Conservation (phyloP, 106 monocot genomes). For the Chionographis japonica region DNA sequence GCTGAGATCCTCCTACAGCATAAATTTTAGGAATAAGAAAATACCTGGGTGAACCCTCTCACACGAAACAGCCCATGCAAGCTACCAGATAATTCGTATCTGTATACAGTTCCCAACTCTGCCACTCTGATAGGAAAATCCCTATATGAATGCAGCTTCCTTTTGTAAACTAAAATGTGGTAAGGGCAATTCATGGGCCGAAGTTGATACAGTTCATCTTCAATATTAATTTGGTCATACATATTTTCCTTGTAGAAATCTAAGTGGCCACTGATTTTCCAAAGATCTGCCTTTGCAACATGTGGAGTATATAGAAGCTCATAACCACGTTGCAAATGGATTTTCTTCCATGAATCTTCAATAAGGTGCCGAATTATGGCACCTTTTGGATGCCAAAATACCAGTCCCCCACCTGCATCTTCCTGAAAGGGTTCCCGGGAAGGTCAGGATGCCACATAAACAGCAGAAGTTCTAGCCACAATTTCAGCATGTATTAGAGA, state of each 20-base stretch:
- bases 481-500: no score
- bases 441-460: not conserved
- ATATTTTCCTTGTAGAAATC: conserved; percentile 96
- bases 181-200: conserved; percentile 96
- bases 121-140: conserved; percentile 93
- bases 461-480: not conserved
- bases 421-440: conserved; percentile 45
- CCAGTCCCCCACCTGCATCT: conserved; percentile 88
- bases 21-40: not conserved
- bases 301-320: conserved; percentile 92
- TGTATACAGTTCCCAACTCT: conserved; percentile 92
- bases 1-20: not conserved
- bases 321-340: conserved; percentile 78
- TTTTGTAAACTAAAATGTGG: conserved; percentile 87
- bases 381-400: conserved; percentile 99
- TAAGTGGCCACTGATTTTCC: conserved; percentile 86
- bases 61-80: conserved; percentile 97
- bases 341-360: conserved; percentile 92
- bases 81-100: conserved; percentile 93
- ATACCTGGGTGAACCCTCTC: conserved; percentile 98
- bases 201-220: conserved; percentile 90
- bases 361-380: conserved; percentile 77
- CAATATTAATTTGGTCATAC: conserved; percentile 87
- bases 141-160: conserved; percentile 82
- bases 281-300: conserved; percentile 87